These are phyloP conservation scores for Coemansia asiatica DNA, from an alignment of 192 early-diverging fungal species.

Conservation along the genomic window DNA sequence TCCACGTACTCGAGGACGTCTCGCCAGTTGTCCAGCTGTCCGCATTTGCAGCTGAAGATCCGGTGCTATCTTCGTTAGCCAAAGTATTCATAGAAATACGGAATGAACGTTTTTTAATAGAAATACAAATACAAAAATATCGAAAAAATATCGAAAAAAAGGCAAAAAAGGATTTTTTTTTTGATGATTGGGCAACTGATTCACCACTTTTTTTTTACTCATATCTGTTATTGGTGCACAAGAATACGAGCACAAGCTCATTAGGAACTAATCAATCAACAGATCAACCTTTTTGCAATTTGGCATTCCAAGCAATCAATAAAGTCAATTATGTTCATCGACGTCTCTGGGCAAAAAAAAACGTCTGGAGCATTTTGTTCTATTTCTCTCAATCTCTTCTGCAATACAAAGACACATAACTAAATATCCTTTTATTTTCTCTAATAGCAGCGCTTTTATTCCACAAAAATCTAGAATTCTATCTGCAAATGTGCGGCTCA, in stretches of 20 bases:
- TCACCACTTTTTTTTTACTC: neutral
- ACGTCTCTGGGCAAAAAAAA: too few relatives aligned
- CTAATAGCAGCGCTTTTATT: too few relatives aligned
- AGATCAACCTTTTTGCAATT: neutral
- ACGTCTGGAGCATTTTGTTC: too few relatives aligned
- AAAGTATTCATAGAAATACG: neutral
- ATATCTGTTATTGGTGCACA: too few relatives aligned
- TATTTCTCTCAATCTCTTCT: too few relatives aligned
- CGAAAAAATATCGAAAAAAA: neutral
- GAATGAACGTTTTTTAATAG: neutral
- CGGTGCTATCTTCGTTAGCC: neutral
- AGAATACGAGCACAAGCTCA: too few relatives aligned
- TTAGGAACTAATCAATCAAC: neutral
- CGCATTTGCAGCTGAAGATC: neutral
- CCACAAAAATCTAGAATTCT: too few relatives aligned
- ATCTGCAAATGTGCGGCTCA: too few relatives aligned
- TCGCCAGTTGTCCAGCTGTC: neutral
- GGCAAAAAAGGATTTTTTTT: neutral
- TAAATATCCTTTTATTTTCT: too few relatives aligned
- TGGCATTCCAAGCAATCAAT: too few relatives aligned
- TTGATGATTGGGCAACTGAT: neutral
- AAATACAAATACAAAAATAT: neutral
- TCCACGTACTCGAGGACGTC: neutral
- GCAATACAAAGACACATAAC: too few relatives aligned
- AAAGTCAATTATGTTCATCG: too few relatives aligned